Conservation (phyloP, 2,329 filamentous ascomycete species). For the Penicillium sp. region DNA sequence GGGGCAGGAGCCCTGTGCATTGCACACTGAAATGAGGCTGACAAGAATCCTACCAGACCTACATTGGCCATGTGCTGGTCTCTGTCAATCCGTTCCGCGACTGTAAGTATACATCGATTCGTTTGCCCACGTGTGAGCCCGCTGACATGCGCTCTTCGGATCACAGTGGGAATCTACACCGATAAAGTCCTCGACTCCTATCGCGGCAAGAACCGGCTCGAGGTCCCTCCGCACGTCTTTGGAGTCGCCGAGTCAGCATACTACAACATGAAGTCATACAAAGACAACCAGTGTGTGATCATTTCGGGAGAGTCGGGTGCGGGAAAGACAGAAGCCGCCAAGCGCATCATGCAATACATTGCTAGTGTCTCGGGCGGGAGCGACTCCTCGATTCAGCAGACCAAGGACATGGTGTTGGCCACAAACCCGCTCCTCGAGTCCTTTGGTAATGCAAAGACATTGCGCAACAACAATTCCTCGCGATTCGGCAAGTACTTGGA, state of each 20-base stretch:
- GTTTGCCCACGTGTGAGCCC: neutral
- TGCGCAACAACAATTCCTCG: slow-evolving; percentile 98
- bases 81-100: slow-evolving; percentile 98
- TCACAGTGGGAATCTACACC: slow-evolving; percentile 85
- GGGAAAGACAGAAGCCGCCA: slow-evolving; percentile 96
- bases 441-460: slow-evolving; percentile 95
- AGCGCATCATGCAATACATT: slow-evolving; percentile 99
- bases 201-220: slow-evolving; percentile 91
- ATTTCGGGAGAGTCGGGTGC: slow-evolving; percentile 98
- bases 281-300: slow-evolving; percentile 98
- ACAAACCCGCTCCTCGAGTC: slow-evolving; percentile 96
- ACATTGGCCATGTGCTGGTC: slow-evolving; percentile 98
- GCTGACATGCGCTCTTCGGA: slow-evolving; percentile 30
- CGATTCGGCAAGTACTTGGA: slow-evolving; percentile 98
- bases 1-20: slow-evolving; percentile 9
- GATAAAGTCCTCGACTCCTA: slow-evolving; percentile 90
- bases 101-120: slow-evolving; percentile 43
- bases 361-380: slow-evolving; percentile 86
- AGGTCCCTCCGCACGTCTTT: slow-evolving; percentile 91
- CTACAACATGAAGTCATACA: slow-evolving; percentile 99
- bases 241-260: slow-evolving; percentile 93
- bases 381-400: slow-evolving; percentile 84
- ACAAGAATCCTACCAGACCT: slow-evolving; percentile 54
- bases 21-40: slow-evolving; percentile 10
- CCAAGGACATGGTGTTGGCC: slow-evolving; percentile 98